Conservation (phyloP, 177 flowering plant species). For the Tripterygium wilfordii region DNA sequence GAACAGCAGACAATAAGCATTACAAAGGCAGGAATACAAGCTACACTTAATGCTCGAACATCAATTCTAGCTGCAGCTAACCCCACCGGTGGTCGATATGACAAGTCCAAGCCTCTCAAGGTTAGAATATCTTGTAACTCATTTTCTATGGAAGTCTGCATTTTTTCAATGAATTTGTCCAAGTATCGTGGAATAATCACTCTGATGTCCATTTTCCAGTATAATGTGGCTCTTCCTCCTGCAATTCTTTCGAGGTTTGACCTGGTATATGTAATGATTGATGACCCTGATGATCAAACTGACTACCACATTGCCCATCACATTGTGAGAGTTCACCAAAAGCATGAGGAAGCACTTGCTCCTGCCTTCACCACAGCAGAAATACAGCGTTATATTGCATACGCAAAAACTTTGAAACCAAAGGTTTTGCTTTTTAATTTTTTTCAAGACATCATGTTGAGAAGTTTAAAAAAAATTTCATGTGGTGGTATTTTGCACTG, state of each 20-base stretch:
- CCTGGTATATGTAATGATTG: conserved; percentile 95
- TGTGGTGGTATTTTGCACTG: not conserved
- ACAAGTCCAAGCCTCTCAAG: conserved; percentile 90
- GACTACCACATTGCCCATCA: conserved; percentile 96
- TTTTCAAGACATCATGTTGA: too few relatives aligned
- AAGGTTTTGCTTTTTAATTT: conserved; percentile 39
- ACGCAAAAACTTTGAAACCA: conserved; percentile 89
- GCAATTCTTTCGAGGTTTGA: conserved; percentile 98
- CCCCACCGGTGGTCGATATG: conserved; percentile 95
- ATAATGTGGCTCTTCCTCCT: conserved; percentile 98
- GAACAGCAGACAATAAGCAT: conserved; percentile 99
- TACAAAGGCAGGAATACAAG: conserved; percentile 97
- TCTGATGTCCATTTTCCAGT: conserved; percentile 39
- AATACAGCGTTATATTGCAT: conserved; percentile 83
- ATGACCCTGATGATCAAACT: conserved; percentile 90
- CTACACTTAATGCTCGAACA: conserved; percentile 93
- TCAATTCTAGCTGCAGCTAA: conserved; percentile 97
- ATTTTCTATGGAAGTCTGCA: not conserved
- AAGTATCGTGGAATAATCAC: not conserved
- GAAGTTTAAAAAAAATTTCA: too few relatives aligned
- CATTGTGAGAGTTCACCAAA: conserved; percentile 95
- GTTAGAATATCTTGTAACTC: conserved; percentile 27
- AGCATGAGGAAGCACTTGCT: conserved; percentile 82
- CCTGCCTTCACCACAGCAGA: conserved; percentile 82
- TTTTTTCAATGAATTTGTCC: not conserved